These are phyloP conservation scores for Candida oleophila DNA, from an alignment of 805 yeast genomes.

Conservation along the genomic window DNA sequence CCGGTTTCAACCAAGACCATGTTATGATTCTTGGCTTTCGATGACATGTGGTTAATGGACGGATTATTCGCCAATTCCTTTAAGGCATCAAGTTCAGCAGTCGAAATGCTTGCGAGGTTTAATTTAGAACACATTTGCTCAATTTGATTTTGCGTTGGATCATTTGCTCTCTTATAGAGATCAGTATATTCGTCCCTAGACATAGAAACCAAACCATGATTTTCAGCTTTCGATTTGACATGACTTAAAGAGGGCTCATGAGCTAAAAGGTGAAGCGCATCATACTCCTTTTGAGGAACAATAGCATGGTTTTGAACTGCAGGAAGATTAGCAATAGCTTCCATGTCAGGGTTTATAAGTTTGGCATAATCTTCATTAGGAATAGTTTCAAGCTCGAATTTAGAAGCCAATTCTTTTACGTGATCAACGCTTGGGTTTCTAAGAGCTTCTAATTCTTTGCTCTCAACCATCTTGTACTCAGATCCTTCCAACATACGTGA, in stretches of 20 bases:
- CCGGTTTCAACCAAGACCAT: conserved; percentile 16
- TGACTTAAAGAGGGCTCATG: conserved; percentile 32
- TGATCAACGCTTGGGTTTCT: conserved; percentile 15
- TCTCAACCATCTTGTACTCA: neutral
- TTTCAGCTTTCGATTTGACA: conserved; percentile 34
- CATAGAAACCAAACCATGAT: conserved; percentile 30
- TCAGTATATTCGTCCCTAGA: conserved; percentile 30
- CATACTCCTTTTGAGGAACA: conserved; percentile 8
- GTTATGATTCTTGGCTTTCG: conserved; percentile 18
- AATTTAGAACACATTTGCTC: conserved; percentile 4
- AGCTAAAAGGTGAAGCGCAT: conserved; percentile 16
- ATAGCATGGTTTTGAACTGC: conserved; percentile 9
- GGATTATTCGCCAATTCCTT: conserved; percentile 17
- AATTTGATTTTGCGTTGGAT: conserved; percentile 27
- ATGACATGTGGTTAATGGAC: conserved; percentile 19
- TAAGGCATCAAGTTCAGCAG: conserved; percentile 14
- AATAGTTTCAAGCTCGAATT: conserved; percentile 6
- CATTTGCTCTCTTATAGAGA: conserved; percentile 25
- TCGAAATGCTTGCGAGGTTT: conserved; percentile 5
- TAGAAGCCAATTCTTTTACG: conserved; percentile 10
- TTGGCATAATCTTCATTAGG: conserved; percentile 6
- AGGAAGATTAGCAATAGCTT: conserved; percentile 9
- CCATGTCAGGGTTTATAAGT: conserved; percentile 12
- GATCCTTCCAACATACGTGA: neutral
- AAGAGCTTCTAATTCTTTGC: conserved; percentile 21